phyloP scores from a whole-genome alignment of 371 early-diverging fungal genomes.

The Actinomortierella ambigua region DNA sequence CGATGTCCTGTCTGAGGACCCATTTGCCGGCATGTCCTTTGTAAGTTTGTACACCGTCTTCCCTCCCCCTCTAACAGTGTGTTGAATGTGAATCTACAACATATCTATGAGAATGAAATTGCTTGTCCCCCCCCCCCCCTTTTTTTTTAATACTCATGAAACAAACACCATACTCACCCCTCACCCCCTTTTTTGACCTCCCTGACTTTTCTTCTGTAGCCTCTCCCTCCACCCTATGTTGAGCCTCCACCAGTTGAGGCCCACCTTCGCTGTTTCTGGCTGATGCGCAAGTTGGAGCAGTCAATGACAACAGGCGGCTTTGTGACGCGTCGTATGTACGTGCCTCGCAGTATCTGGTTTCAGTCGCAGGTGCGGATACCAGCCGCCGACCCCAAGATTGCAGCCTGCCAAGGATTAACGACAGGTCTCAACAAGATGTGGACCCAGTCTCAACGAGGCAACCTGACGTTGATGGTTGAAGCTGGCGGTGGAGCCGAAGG shows the following conservation, averaged over 20 bases:
- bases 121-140: too few relatives aligned
- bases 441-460: slow-evolving; percentile 14
- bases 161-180: not conserved
- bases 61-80: too few relatives aligned
- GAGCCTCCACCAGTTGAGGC: slow-evolving; percentile 45
- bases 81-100: too few relatives aligned
- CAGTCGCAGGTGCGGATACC: slow-evolving; percentile 37
- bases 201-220: slow-evolving; percentile 10
- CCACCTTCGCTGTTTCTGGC: slow-evolving; percentile 49
- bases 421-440: slow-evolving; percentile 15
- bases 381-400: slow-evolving; percentile 41
- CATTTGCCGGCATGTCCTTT: slow-evolving; percentile 34
- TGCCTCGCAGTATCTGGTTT: slow-evolving; percentile 49
- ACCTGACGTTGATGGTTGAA: slow-evolving; percentile 28
- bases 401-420: slow-evolving; percentile 30
- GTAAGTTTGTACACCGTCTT: slow-evolving; percentile 35
- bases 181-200: not conserved
- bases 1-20: slow-evolving; percentile 37
- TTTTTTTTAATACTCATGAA: too few relatives aligned
- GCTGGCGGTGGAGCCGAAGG: slow-evolving; percentile 26
- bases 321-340: slow-evolving; percentile 47
- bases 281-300: slow-evolving; percentile 49
- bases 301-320: slow-evolving; percentile 51
- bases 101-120: too few relatives aligned
- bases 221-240: slow-evolving; percentile 29